These are phyloP conservation scores for Phialophora chinensis DNA, from an alignment of 2,329 filamentous ascomycete genomes.

Conservation along the genomic window DNA sequence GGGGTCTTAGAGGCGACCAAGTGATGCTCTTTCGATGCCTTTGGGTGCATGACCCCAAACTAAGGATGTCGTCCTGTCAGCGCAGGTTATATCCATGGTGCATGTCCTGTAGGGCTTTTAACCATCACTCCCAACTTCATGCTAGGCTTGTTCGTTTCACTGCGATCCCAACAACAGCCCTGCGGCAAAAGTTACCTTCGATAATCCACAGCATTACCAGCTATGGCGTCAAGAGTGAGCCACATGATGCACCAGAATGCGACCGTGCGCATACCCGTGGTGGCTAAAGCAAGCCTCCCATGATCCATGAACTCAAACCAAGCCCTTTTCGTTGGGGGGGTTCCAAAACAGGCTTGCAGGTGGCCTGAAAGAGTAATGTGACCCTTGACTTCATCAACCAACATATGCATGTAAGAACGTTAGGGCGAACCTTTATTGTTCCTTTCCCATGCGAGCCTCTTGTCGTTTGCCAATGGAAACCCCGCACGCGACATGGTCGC, in stretches of 20 bases:
- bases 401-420: slow-evolving; percentile 30
- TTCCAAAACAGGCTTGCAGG: background rate
- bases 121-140: background rate
- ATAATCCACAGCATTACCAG: background rate
- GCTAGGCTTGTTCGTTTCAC: no score
- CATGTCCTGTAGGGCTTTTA: background rate
- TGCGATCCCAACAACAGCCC: background rate
- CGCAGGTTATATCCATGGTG: background rate
- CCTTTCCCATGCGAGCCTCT: slow-evolving; percentile 4
- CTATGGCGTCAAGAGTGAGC: background rate
- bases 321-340: background rate
- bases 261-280: background rate
- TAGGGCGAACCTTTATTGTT: slow-evolving; percentile 16
- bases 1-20: background rate
- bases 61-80: background rate
- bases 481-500: background rate
- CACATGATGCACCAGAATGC: slow-evolving; percentile 2
- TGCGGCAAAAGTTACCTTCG: slow-evolving; percentile 3
- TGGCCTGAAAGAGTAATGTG: slow-evolving; percentile 16
- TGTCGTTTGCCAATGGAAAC: slow-evolving; percentile 3
- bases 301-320: background rate
- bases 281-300: background rate
- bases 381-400: slow-evolving; percentile 12
- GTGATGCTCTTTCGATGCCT: background rate
- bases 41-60: no score